phyloP scores from a whole-genome alignment of 1,284 basidiomycete species.

The Dichomitus squalens region DNA sequence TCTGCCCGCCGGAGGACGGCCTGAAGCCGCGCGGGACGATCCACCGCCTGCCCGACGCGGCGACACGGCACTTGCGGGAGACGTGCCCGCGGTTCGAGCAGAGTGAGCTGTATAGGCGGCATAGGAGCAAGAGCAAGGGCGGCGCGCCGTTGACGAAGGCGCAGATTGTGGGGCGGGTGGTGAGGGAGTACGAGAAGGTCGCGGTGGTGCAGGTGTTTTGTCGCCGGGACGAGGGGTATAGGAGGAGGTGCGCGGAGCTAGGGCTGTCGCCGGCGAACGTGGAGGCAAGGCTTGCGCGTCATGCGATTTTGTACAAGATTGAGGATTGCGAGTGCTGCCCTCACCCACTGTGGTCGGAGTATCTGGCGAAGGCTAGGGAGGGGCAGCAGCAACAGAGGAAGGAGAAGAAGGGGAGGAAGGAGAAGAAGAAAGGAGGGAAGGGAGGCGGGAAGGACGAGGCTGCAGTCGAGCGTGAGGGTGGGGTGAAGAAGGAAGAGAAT shows the following conservation, averaged over 20 bases:
- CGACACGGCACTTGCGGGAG: not conserved
- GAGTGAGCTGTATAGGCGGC: not conserved
- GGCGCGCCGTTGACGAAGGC: not conserved
- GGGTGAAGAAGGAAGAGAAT: not conserved
- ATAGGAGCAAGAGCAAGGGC: not conserved
- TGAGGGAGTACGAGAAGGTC: not conserved
- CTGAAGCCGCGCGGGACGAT: not conserved
- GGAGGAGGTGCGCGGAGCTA: not conserved
- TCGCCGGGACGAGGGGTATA: not conserved
- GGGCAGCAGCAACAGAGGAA: too few species aligned
- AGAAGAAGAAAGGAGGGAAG: not conserved
- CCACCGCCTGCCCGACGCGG: slow-evolving; percentile 3
- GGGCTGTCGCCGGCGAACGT: not conserved
- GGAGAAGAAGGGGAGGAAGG: not conserved
- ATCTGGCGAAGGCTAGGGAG: not conserved
- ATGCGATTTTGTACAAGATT: not conserved
- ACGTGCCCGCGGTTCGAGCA: not conserved
- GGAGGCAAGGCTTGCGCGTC: not conserved
- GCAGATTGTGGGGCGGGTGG: not conserved
- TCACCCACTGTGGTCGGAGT: not conserved
- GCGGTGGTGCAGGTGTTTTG: slow-evolving; percentile 4
- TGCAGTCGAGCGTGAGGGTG: not conserved
- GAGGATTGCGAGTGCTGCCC: slow-evolving; percentile 3
- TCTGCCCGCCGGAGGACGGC: not conserved
- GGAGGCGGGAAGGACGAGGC: not conserved